Base-by-base conservation (phyloP, 441 rosid species). In the Iberis amara region DNA sequence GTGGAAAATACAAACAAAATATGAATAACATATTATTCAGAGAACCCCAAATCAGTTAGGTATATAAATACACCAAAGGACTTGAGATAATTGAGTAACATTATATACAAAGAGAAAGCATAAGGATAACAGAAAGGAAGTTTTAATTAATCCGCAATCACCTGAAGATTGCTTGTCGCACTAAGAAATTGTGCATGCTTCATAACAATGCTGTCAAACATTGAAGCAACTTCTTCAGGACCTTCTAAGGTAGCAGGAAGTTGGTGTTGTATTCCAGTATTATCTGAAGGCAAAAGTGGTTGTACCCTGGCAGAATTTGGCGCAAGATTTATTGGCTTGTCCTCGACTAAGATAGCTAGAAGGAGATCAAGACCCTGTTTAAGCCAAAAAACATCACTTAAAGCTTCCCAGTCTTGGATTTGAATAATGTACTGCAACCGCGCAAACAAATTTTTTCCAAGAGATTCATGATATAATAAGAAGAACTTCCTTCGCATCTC, bases 361-460 rank as follows among this genome's bases (percentile, higher is more conserved):
- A 94, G 94, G 69, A 94, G 91, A 82, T 94, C 97, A 64, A 94
- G 91, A 54, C 99, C 97, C 61, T 94, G 99, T 73, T 94, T 94
- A 65, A 94, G 94, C 99, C 99, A 94, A 72, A 94, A 94, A 62
- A 94, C 99, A 71, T 94, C 96, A 66, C 94, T 85, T 66, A 89
- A 61, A 66, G 99, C 95, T 79, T 94, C 97, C 99, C 99, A 94
- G 28, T 94, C 96, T 80, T 94, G 99, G 61, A 72, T 3, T 72
- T 89, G 95, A 56, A 94, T 83, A 49, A 94, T 89, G 69, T 73
- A 87, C 27, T 89, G 96, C 77, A 94, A 62, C 71, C 99, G 82
- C 13, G 82, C 47, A 49, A 85, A 89, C 77, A 89, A 70, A 45
- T 81, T 80, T 75, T 89, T 94, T 54, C 71, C 70, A 37, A 94